Percentiles rank a stretch among this genome's conserved stretches.
phyloP scores from a whole-genome alignment of 352 stramenopile genomes.

The Phytophthora hybrid region DNA sequence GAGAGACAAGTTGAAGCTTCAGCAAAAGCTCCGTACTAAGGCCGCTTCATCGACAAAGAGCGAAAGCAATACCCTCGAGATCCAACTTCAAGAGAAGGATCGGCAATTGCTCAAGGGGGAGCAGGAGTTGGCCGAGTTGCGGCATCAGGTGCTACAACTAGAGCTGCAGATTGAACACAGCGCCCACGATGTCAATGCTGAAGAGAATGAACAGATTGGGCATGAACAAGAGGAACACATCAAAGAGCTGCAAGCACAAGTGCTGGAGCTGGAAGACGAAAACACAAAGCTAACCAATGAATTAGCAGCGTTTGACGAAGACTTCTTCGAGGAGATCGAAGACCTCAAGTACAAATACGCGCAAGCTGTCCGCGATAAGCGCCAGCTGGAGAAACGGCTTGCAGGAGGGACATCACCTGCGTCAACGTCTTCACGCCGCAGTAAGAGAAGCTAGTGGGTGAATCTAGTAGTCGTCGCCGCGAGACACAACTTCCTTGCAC shows the following conservation, averaged over 20 bases:
- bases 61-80: slow-evolving; percentile 19
- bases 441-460: slow-evolving; percentile 20
- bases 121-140: slow-evolving; percentile 27
- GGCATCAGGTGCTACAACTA: slow-evolving; percentile 33
- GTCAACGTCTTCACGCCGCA: slow-evolving; percentile 25
- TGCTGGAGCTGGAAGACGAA: slow-evolving; percentile 66
- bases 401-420: slow-evolving; percentile 15
- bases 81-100: slow-evolving; percentile 41
- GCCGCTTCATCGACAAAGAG: slow-evolving; percentile 35
- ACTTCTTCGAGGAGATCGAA: slow-evolving; percentile 97
- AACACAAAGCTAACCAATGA: slow-evolving; percentile 81
- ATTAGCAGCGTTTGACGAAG: slow-evolving; percentile 92
- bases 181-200: background rate
- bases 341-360: slow-evolving; percentile 96
- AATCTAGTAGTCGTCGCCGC: slow-evolving; percentile 97
- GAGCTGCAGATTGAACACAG: slow-evolving; percentile 32
- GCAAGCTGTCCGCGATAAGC: slow-evolving; percentile 85
- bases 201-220: slow-evolving; percentile 9
- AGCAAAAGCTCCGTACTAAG: slow-evolving; percentile 69
- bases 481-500: slow-evolving; percentile 98
- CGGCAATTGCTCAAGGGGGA: slow-evolving; percentile 26
- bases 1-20: slow-evolving; percentile 71
- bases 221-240: slow-evolving; percentile 30
- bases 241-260: slow-evolving; percentile 51
- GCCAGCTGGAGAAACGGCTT: slow-evolving; percentile 58